Base-by-base conservation (phyloP, 345 rosid species). In the Nasturtium officinale region DNA sequence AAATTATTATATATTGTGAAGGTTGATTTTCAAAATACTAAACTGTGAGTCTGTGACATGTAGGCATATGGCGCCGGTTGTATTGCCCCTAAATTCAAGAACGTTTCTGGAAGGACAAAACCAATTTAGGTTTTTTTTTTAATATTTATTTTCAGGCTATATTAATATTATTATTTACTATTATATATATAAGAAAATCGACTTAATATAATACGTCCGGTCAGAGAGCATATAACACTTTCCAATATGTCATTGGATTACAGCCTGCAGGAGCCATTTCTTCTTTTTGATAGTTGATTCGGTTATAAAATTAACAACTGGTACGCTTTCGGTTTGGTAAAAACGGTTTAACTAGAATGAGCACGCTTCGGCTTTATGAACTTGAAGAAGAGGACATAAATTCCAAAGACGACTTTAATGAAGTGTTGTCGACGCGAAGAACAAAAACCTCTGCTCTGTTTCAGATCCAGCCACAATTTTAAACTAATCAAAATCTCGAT, bases 371-470 rank as follows among this genome's bases (percentile, higher is more conserved):
- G 46, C 62, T 72, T 62, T 72, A 61, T 61, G 12, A 13, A 3
- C 9, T 26, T 16, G 26, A 25, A 61, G 51, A 38, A 67, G 61
- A 42, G 28, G 30, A 42, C 4, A 68, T 43, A 50, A 29, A 32
- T 17, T 23, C 5, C 17, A 52, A 23, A 50, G n/a, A n/a, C n/a
- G 53, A 40, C 20, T 71, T 54, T 63, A 9, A 61, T 42, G 76
- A 72, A 67, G 78, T 75, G 73, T 75, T 75, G 73, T 51, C 78
- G n/a, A 75, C 73, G 61, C 30, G 67, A 67, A 73, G 67, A 75
- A 73, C 67, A 15, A 15, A 30, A 47, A 38, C 61, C 9, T 66
- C 30, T 64, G 28, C n/a, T 61, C 30, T 52, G 51, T 4, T 58
- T 21, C 4, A 13, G 56, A 56, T 17, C 20, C 26, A 4, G 10